Conservation (phyloP, 1,284 basidiomycete genomes). For the Cryptococcus maquisensis region DNA sequence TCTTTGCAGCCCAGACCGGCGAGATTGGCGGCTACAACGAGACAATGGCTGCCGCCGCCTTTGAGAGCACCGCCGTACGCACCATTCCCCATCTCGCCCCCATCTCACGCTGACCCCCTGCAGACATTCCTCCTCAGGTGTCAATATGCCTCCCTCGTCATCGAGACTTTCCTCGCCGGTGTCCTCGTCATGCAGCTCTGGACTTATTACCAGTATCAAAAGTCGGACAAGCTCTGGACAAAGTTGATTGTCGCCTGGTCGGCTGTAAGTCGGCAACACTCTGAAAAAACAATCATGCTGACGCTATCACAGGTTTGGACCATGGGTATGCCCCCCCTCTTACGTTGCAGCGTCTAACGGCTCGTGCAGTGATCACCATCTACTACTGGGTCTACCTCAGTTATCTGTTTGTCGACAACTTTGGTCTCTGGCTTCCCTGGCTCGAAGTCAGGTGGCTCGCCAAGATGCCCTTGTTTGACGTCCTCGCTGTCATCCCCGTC, state of each 20-base stretch:
- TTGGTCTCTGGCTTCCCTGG: conserved; percentile 26
- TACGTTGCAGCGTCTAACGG: conserved; percentile 8
- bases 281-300: background rate
- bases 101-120: background rate
- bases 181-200: conserved; percentile 15
- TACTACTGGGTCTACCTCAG: conserved; percentile 21
- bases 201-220: conserved; percentile 22
- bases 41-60: conserved; percentile 12
- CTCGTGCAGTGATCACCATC: conserved; percentile 16
- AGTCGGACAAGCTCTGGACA: conserved; percentile 23
- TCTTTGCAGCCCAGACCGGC: background rate
- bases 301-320: background rate
- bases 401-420: conserved; percentile 27
- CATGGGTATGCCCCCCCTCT: too few species aligned
- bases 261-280: background rate
- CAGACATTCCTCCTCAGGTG: background rate
- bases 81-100: conserved; percentile 7
- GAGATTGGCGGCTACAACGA: conserved; percentile 12
- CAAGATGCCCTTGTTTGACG: conserved; percentile 22
- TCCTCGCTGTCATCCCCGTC: conserved; percentile 17
- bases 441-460: conserved; percentile 24
- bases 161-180: conserved; percentile 15
- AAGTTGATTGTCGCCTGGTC: conserved; percentile 16
- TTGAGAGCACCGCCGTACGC: conserved; percentile 6
- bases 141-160: conserved; percentile 13